Evolutionary conservation across 805 yeast genomes (phyloP), one percentile per base, ranked within the genome.

Genomic region (Saccharomyces jurei): DNA sequence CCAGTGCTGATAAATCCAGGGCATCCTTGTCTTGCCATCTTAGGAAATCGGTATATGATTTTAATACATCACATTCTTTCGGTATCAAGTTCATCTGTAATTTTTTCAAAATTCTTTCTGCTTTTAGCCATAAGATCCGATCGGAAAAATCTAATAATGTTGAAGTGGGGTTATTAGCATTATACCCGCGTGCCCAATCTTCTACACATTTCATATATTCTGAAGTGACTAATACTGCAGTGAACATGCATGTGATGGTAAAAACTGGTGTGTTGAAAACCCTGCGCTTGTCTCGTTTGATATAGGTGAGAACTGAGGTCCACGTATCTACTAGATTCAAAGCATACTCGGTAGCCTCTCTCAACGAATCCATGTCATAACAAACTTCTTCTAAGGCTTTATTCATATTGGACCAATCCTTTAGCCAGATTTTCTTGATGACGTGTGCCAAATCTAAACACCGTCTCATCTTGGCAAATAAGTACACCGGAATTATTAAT

Each of bases 391-490:
- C 73, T 54, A 85, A 70, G 48, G 76, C 75, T 6, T 64, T 59
- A 60, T 83, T 84, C 89, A 87, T 83, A 0, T 77, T 80, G 14
- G 66, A 73, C 89, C 90, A 86, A 67, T 87, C 84, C 61, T 84
- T 81, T 52, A 72, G 64, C 79, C 89, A 81, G 4, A 85, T 81
- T 48, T 76, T 76, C 53, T 77, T 75, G 64, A 86, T 74, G 6
- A 85, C 77, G 3, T 87, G 83, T 0, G 89, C 79, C 49, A 86
- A 64, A 62, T 81, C 76, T 31, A 86, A 71, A 63, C 86, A 79
- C 56, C 84, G 76, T 58, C 87, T 76, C 49, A 87, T 83, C 63
- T 83, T 84, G 21, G 89, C 85, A 64, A 86, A 80, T 25, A 81
- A 77, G 50, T 82, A 75, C 59, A 87, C 67, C 3, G 94, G 92